These are phyloP conservation scores for Vaccinium vitisidaea DNA, from an alignment of 148 eudicot genomes.

Conservation along the genomic window DNA sequence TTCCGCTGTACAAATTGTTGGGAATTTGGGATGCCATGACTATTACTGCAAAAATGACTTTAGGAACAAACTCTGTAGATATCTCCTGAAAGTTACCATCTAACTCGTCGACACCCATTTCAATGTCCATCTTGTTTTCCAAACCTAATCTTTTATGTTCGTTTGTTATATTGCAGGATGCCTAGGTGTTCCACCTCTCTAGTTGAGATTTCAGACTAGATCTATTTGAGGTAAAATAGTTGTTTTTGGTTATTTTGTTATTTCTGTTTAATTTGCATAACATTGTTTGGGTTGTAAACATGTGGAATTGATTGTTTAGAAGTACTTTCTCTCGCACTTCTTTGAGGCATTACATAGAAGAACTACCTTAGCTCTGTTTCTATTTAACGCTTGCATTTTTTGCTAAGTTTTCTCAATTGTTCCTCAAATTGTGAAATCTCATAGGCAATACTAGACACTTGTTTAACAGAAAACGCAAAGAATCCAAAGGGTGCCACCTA, in stretches of 20 bases:
- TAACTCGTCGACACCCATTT: not conserved
- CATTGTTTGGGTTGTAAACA: not conserved
- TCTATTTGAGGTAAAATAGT: slow-evolving; percentile 8
- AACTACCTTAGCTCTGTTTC: not conserved
- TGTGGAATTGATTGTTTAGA: not conserved
- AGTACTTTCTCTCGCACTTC: not conserved
- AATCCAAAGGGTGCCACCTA: not conserved
- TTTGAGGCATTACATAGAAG: not conserved
- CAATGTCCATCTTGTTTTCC: not conserved
- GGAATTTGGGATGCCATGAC: no score
- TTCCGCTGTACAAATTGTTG: not conserved
- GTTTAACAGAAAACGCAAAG: not conserved
- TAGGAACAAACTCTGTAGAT: not conserved
- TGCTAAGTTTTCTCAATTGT: not conserved
- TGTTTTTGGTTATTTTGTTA: not conserved
- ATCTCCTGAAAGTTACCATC: not conserved
- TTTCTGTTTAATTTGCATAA: not conserved
- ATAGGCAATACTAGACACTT: not conserved
- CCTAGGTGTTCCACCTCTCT: not conserved
- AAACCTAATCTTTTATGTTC: not conserved
- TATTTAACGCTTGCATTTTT: not conserved
- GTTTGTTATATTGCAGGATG: slow-evolving; percentile 12
- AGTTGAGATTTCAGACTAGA: not conserved
- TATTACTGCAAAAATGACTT: not conserved
- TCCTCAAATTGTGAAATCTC: not conserved